A percentile compares a stretch with the other conserved stretches of the same genome.
phyloP scores from a whole-genome alignment of 495 filamentous ascomycete species.

The Cercophora sp. region DNA sequence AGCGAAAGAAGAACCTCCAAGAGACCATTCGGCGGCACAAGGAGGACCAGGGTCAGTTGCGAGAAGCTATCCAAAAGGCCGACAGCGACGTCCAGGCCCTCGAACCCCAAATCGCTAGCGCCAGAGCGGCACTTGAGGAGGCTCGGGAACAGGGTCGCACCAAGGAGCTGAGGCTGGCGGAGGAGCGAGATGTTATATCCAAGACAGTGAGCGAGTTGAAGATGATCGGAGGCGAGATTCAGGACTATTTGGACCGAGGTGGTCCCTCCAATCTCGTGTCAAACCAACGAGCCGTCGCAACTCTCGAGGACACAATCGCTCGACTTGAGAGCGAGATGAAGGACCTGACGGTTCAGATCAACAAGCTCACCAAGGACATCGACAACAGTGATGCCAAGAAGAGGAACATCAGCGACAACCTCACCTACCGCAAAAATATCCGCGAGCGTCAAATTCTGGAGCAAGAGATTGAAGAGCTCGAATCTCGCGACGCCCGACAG shows the following conservation, averaged over 20 bases:
- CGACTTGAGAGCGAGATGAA: constrained; percentile 63
- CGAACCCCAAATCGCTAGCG: constrained; percentile 67
- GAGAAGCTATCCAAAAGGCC: constrained; percentile 58
- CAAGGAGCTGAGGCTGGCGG: constrained; percentile 69
- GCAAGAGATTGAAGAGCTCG: constrained; percentile 69
- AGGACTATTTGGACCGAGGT: constrained; percentile 70
- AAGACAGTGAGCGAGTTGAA: constrained; percentile 73
- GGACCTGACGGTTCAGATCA: constrained; percentile 62
- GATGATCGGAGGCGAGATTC: constrained; percentile 70
- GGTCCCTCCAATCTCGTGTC: constrained; percentile 67
- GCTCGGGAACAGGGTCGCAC: constrained; percentile 64
- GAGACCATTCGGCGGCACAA: constrained; percentile 69
- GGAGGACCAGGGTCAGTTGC: constrained; percentile 61
- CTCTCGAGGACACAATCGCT: constrained; percentile 60
- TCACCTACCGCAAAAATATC: constrained; percentile 72
- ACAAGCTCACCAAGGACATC: constrained; percentile 72
- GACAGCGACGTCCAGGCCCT: constrained; percentile 69
- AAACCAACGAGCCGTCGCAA: constrained; percentile 64
- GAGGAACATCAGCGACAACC: constrained; percentile 79
- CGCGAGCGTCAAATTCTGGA: constrained; percentile 62
- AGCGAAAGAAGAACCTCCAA: constrained; percentile 66
- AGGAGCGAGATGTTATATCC: constrained; percentile 64
- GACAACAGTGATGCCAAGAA: constrained; percentile 73
- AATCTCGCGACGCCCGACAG: constrained; percentile 73
- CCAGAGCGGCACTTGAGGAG: constrained; percentile 70